Percentiles rank a stretch among this genome's conserved stretches.
Evolutionary conservation across 306 rosid genomes (phyloP).

Genomic region (Medicago lupulina): DNA sequence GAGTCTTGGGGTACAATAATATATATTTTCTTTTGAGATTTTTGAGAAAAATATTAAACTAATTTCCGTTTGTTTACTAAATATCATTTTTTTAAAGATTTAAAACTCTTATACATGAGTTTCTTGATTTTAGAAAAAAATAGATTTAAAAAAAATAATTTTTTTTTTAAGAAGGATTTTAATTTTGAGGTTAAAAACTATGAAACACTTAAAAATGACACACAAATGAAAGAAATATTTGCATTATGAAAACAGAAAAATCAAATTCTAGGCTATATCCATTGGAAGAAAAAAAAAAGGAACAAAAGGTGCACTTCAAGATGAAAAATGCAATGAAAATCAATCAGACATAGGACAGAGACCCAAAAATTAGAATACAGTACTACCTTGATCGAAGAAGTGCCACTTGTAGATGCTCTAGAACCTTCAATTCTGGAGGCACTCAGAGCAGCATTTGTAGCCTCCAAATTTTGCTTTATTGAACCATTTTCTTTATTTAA

Average conservation of each 20-base stretch:
- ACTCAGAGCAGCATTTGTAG: slow-evolving; percentile 54
- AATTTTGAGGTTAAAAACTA: too few species aligned
- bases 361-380: slow-evolving; percentile 19
- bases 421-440: slow-evolving; percentile 59
- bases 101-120: too few species aligned
- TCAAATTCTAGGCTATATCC: slow-evolving; percentile 6
- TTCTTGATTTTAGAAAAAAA: too few species aligned
- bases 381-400: slow-evolving; percentile 57
- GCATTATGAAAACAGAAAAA: slow-evolving; percentile 1
- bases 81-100: too few species aligned
- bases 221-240: background rate
- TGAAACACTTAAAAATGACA: too few species aligned
- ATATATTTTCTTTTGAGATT: too few species aligned
- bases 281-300: background rate
- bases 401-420: slow-evolving; percentile 55
- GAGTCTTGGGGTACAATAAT: too few species aligned
- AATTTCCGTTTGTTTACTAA: too few species aligned
- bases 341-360: background rate
- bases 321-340: background rate
- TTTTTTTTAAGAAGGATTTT: too few species aligned
- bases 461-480: slow-evolving; percentile 71
- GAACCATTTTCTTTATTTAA: slow-evolving; percentile 84
- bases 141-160: too few species aligned
- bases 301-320: background rate
- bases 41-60: too few species aligned